Percentiles rank a stretch among this genome's conserved stretches.
These are phyloP conservation scores for Brassica incana DNA, from an alignment of 345 rosid genomes.

Conservation along the genomic window DNA sequence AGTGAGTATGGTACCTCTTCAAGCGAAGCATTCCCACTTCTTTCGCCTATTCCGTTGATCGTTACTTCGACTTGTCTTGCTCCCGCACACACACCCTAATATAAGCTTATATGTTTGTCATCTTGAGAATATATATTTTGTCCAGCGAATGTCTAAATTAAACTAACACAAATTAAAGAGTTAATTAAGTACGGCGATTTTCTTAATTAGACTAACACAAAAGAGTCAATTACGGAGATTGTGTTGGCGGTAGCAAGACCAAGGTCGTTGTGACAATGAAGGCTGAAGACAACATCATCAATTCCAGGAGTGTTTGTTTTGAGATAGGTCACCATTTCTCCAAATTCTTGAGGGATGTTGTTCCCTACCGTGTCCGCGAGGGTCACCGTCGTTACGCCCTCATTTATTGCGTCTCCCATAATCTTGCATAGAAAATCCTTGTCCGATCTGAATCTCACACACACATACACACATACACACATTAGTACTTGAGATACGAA, in stretches of 20 bases:
- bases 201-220: background rate
- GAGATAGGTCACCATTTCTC: conserved; percentile 64
- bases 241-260: conserved; percentile 94
- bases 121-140: background rate
- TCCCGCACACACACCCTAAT: conserved; percentile 78
- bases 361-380: conserved; percentile 92
- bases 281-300: conserved; percentile 67
- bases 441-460: conserved; percentile 17
- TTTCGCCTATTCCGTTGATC: conserved; percentile 92
- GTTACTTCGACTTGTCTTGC: conserved; percentile 95
- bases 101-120: background rate
- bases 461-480: background rate
- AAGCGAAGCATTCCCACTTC: conserved; percentile 93
- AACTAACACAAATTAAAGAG: background rate
- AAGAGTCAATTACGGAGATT: conserved; percentile 44
- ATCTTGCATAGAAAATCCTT: conserved; percentile 60
- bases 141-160: background rate
- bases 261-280: conserved; percentile 96
- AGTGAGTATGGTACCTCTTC: conserved; percentile 68
- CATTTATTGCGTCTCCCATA: conserved; percentile 78
- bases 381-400: conserved; percentile 73
- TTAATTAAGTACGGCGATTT: conserved; percentile 38
- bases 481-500: background rate
- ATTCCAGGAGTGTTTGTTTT: conserved; percentile 85
- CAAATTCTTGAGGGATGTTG: conserved; percentile 67